Base-by-base conservation (phyloP, 768 basidiomycete genomes). In the Lactarius quietus region DNA sequence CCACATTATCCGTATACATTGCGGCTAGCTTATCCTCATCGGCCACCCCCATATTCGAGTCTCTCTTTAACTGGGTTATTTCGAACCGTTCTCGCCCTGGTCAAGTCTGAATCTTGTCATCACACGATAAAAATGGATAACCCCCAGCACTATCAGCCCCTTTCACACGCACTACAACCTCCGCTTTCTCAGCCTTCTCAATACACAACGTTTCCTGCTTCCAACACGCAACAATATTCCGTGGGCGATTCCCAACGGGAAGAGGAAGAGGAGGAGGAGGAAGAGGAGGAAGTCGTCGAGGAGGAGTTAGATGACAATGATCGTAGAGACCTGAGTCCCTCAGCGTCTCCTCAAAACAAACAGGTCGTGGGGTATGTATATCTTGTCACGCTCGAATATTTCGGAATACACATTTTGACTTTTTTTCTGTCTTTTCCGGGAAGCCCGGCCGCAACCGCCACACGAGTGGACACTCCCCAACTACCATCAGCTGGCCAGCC, bases 101-200 rank as follows among this genome's bases (percentile, higher is more conserved):
- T 57, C 65, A 33, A 58, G 41, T 43, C 55, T 55, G 23, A 41
- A 38, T 55, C 59, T 56, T 56, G 68, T 57, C 62, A 68, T 62
- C 70, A 51, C 23, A 6, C 67, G 69, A 70, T 74, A 72, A 71
- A 72, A 68, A 81, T 83, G 81, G 81, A 89, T 76, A 89, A 89
- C 74, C 87, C 88, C 62, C 88, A 90, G 73, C 87, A 88, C 68
- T 89, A 92, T 77, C 89, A 90, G 67, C 87, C 90, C 31, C 81
- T 92, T 70, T 92, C 89, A 62, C 87, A 90, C 79, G 90, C 90
- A 51, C 80, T 92, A 43, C 79, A 88, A 73, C 86, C 86, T 0
- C 87, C 84, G 53, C 60, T 74, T 57, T 70, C 70, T 31, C 68
- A 57, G 51, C 70, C 73, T 57, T 59, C 72, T 38, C 63, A 70